A percentile compares a stretch with the other conserved stretches of the same genome.
phyloP scores from a whole-genome alignment of 2,329 filamentous ascomycete genomes.

The Alternaria alternata region DNA sequence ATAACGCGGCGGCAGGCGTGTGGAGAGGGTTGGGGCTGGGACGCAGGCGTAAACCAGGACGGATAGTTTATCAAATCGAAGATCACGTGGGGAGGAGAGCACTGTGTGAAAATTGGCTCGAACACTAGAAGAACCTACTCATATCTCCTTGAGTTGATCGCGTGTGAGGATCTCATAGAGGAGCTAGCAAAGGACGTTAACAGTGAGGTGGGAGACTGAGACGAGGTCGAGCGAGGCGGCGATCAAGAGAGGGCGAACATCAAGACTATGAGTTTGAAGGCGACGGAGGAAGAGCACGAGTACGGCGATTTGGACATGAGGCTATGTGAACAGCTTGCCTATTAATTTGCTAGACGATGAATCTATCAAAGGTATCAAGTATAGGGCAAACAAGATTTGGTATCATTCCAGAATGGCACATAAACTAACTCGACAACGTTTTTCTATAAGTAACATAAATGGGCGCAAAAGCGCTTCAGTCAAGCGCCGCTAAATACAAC shows the following conservation, averaged over 20 bases:
- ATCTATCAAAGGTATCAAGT: not conserved
- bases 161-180: not conserved
- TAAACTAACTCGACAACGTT: not conserved
- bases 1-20: not conserved
- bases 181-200: not conserved
- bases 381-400: constrained; percentile 3
- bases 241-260: not conserved
- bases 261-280: not conserved
- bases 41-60: not conserved
- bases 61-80: not conserved
- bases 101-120: not conserved
- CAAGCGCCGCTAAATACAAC: constrained; percentile 22
- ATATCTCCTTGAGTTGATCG: not conserved
- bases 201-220: not conserved
- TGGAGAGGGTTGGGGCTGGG: not conserved
- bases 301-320: not conserved
- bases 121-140: not conserved
- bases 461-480: not conserved
- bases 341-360: no score
- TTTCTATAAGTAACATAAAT: not conserved
- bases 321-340: not conserved
- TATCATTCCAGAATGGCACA: constrained; percentile 16
- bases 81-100: not conserved
- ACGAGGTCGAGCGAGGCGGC: not conserved
- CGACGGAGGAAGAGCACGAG: not conserved